Evolutionary conservation across 202 grass and related monocot species (phyloP).

Genomic region (Panicum hallii): DNA sequence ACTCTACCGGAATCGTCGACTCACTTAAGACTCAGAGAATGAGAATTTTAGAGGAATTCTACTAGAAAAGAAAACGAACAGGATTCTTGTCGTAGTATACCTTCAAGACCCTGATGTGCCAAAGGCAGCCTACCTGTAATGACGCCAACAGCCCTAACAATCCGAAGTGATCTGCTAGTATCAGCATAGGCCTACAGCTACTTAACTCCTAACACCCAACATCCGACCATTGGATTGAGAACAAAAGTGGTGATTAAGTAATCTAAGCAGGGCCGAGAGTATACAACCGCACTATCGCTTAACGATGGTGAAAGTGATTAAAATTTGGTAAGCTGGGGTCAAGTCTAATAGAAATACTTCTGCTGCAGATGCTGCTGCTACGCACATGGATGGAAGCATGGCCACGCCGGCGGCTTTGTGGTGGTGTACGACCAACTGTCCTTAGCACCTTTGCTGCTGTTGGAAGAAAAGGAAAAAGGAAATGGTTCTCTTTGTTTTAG

Average conservation of each 20-base stretch:
- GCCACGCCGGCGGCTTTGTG: conserved; percentile 15
- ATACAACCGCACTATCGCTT: conserved; percentile 32
- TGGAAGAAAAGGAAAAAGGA: background rate
- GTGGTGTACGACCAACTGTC: conserved; percentile 42
- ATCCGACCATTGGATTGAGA: conserved; percentile 36
- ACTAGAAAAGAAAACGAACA: background rate
- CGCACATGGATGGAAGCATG: conserved; percentile 17
- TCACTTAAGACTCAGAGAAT: background rate
- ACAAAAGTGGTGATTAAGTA: conserved; percentile 30
- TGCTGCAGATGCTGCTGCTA: conserved; percentile 15
- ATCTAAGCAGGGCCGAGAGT: background rate
- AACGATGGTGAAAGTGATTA: conserved; percentile 1
- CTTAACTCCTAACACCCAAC: conserved; percentile 26
- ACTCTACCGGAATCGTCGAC: background rate
- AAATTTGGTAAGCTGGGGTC: background rate
- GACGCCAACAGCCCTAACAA: background rate
- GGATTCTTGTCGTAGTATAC: background rate
- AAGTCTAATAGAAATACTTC: conserved; percentile 7
- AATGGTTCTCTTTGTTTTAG: background rate
- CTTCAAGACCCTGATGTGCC: background rate
- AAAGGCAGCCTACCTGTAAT: background rate
- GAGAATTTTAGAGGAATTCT: background rate
- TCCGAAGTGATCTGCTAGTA: background rate
- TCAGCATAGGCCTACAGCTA: background rate
- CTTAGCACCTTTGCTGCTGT: conserved; percentile 26